Conservation (phyloP, 768 basidiomycete genomes). For the Postia placenta region DNA sequence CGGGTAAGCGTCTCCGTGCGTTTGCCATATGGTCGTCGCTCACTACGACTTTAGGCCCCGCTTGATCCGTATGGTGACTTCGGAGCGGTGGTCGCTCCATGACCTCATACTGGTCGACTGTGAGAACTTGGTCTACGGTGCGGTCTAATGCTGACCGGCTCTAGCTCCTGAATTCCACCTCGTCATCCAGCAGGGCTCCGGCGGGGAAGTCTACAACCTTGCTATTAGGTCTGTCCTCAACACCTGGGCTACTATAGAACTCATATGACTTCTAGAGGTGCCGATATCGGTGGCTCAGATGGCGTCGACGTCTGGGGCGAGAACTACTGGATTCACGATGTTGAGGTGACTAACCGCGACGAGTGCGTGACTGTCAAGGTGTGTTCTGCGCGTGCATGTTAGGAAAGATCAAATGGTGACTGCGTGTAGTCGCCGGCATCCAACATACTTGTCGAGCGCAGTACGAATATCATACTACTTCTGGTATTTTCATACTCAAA, state of each 20-base stretch:
- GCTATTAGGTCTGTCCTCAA: constrained; percentile 19
- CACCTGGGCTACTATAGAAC: background rate
- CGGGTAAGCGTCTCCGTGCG: constrained; percentile 17
- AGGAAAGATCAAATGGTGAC: too few species aligned
- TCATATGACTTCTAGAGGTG: background rate
- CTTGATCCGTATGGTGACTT: constrained; percentile 22
- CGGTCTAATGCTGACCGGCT: background rate
- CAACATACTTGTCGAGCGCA: constrained; percentile 25
- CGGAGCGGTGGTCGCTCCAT: constrained; percentile 24
- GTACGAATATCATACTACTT: constrained; percentile 1
- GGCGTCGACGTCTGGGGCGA: constrained; percentile 25
- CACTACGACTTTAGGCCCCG: constrained; percentile 20
- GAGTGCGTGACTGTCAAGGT: constrained; percentile 29
- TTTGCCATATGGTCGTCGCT: too few species aligned
- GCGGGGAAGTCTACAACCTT: constrained; percentile 27
- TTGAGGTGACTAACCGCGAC: constrained; percentile 27
- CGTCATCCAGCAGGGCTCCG: constrained; percentile 20
- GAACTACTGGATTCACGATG: constrained; percentile 28
- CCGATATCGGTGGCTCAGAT: constrained; percentile 24
- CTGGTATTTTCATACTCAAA: too few species aligned
- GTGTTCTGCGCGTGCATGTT: too few species aligned
- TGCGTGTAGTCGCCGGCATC: constrained; percentile 18
- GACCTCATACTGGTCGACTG: constrained; percentile 28
- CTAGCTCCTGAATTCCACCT: constrained; percentile 27
- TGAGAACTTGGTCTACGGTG: constrained; percentile 1